Conservation (phyloP, 2,329 filamentous ascomycete species). For the Alternaria triticimaculans region DNA sequence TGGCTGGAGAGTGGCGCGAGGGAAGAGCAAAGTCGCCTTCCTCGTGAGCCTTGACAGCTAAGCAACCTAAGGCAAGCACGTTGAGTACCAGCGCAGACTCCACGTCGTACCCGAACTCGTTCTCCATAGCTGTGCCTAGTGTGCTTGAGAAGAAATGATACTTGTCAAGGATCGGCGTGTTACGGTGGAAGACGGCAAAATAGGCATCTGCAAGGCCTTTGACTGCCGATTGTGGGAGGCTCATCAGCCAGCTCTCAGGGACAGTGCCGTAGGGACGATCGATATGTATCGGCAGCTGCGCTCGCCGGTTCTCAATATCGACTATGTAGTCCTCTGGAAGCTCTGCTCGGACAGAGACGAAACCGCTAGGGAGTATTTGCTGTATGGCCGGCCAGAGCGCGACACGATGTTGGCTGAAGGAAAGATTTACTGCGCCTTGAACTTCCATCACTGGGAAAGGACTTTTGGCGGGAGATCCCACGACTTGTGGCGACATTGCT, state of each 20-base stretch:
- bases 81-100: constrained; percentile 60
- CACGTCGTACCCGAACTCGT: constrained; percentile 59
- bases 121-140: constrained; percentile 57
- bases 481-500: constrained; percentile 35
- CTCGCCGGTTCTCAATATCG: constrained; percentile 56
- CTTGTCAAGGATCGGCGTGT: constrained; percentile 60
- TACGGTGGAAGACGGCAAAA: constrained; percentile 62
- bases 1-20: constrained; percentile 28
- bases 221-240: constrained; percentile 56
- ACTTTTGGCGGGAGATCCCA: constrained; percentile 34
- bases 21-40: constrained; percentile 58
- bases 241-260: constrained; percentile 53
- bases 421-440: constrained; percentile 46
- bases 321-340: constrained; percentile 59
- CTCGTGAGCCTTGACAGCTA: constrained; percentile 58
- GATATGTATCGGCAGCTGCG: constrained; percentile 51
- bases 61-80: constrained; percentile 60
- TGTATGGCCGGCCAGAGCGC: constrained; percentile 58
- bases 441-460: constrained; percentile 27
- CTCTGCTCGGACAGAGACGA: constrained; percentile 47
- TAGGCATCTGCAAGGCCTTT: constrained; percentile 62
- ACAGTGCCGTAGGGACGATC: constrained; percentile 44
- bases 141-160: constrained; percentile 60
- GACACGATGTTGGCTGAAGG: constrained; percentile 61
- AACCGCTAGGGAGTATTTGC: constrained; percentile 51